Base-by-base conservation (phyloP, 306 rosid species). In the Cicer arietinum region DNA sequence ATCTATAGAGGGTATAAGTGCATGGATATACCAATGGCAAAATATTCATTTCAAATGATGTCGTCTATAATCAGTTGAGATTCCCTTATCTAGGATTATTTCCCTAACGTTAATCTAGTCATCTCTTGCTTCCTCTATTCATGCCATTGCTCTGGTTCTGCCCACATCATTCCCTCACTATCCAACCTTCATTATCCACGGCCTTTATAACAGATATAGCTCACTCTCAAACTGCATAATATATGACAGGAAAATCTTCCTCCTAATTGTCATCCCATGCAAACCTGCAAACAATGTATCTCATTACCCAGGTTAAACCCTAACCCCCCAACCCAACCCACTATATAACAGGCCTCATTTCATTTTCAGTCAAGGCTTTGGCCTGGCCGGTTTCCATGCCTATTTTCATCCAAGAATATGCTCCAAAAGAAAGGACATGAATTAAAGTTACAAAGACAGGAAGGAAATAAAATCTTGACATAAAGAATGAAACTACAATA, bases 391-490 rank as follows among this genome's bases (percentile, higher is more conserved):
- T 52, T n/a, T 52, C 18, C 70, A 56, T 73, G 18, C 18, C 22
- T 3, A 52, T 52, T 52, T 52, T 37, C 70, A 56, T 73, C 40
- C 20, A 37, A 53, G 62, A 79, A 73, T 45, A 41, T 61, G 65
- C 68, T 64, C 14, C 62, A 12, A 65, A 35, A 51, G 20, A 39
- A 8, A 16, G 18, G 30, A 48, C 14, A 60, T 44, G 37, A 79
- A 39, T 14, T 47, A 7, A 47, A 11, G 66, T 76, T 8, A 50
- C 57, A 71, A 64, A 37, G 25, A 25, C 5, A 7, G 10, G 69
- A 42, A 54, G 30, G 45, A 67, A 72, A 82, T 17, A 50, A 72
- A 48, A 48, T 12, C 79, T 16, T 73, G 7, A 68, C 3, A 46
- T 50, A 44, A 72, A 20, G 43, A 53, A 37, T 8, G 35, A 50